Conservation (phyloP, 1,284 basidiomycete genomes). For the Ustilago xerochloae region DNA sequence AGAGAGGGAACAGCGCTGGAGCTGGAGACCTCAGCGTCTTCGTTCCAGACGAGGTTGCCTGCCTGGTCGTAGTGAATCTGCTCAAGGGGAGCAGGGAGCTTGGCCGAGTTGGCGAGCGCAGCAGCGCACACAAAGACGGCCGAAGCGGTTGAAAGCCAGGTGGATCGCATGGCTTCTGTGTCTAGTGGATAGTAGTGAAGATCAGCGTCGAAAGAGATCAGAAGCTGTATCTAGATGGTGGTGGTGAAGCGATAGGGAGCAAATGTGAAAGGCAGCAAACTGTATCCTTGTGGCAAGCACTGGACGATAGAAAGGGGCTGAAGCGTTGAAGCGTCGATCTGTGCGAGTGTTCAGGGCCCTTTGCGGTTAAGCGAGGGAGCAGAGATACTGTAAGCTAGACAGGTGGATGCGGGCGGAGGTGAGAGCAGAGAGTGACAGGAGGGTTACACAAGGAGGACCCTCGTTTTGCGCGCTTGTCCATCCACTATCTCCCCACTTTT, state of each 20-base stretch:
- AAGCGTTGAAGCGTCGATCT: slow-evolving; percentile 23
- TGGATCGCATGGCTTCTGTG: slow-evolving; percentile 47
- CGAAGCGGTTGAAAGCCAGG: slow-evolving; percentile 59
- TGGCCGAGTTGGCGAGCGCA: slow-evolving; percentile 49
- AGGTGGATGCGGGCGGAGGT: too few relatives aligned
- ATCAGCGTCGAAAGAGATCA: background rate
- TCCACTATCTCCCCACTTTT: background rate
- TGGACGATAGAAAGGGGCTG: slow-evolving; percentile 9
- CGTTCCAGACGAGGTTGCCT: slow-evolving; percentile 57
- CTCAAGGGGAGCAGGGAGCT: slow-evolving; percentile 45
- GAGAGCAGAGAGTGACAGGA: background rate
- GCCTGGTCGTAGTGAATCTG: slow-evolving; percentile 55
- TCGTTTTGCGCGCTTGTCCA: slow-evolving; percentile 11
- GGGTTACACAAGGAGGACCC: slow-evolving; percentile 4
- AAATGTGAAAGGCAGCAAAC: background rate
- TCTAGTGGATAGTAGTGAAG: background rate
- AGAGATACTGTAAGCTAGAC: background rate
- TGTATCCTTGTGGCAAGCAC: background rate
- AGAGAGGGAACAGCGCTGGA: slow-evolving; percentile 25
- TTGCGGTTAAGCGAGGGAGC: slow-evolving; percentile 4
- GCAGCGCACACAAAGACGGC: slow-evolving; percentile 58
- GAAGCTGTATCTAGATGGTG: slow-evolving; percentile 9
- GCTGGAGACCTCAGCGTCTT: slow-evolving; percentile 26
- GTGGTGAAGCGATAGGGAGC: background rate
- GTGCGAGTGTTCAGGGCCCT: slow-evolving; percentile 12